These are phyloP conservation scores for Cryptococcus amylolentus DNA, from an alignment of 1,284 basidiomycete genomes.

Conservation along the genomic window DNA sequence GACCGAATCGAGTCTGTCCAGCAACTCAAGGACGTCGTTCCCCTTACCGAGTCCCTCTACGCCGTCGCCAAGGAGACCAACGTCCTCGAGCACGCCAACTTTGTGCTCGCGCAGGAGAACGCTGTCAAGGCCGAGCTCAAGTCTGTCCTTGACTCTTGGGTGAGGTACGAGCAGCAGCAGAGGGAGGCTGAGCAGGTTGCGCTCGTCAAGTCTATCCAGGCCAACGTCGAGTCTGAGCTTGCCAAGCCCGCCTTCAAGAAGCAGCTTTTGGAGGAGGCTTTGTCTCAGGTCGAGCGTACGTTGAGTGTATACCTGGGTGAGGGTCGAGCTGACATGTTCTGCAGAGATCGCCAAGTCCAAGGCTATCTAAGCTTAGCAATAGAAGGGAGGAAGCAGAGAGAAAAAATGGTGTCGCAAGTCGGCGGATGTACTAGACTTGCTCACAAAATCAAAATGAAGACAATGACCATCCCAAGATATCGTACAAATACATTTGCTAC, in stretches of 20 bases:
- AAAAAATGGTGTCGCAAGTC: conserved; percentile 1
- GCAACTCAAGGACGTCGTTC: conserved; percentile 91
- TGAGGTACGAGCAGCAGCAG: conserved; percentile 92
- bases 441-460: conserved; percentile 12
- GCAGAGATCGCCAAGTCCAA: conserved; percentile 68
- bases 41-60: conserved; percentile 85
- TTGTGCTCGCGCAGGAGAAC: conserved; percentile 85
- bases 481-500: not conserved
- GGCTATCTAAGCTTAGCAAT: conserved; percentile 55
- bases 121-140: conserved; percentile 86
- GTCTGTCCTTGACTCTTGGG: conserved; percentile 94
- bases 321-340: conserved; percentile 6
- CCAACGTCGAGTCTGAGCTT: conserved; percentile 76
- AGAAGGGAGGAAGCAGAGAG: not conserved
- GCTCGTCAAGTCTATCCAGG: conserved; percentile 80
- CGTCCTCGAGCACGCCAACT: conserved; percentile 81
- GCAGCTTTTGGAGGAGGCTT: conserved; percentile 79
- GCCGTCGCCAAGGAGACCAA: conserved; percentile 95
- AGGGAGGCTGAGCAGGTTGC: conserved; percentile 95
- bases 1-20: conserved; percentile 86
- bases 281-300: conserved; percentile 90
- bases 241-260: conserved; percentile 90
- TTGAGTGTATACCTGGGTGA: conserved; percentile 27
- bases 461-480: no score
- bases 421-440: conserved; percentile 10